Base-by-base conservation (phyloP, 306 rosid genomes). In the Trifolium subterraneum region DNA sequence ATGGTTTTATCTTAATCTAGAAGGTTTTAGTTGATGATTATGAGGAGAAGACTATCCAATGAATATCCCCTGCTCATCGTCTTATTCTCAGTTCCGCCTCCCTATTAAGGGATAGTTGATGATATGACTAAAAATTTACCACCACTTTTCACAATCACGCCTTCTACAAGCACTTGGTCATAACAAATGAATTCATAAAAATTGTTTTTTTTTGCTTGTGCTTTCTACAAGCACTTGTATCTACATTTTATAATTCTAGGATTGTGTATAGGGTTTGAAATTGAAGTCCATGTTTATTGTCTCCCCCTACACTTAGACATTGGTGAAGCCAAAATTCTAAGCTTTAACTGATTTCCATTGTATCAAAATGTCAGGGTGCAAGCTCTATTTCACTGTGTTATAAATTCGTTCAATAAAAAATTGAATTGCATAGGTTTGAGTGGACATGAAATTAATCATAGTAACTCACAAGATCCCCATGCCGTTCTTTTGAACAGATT, bases 401-500 rank as follows among this genome's bases (percentile, higher is more conserved):
- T 70, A 3, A 27, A 65, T n/a, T 41, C 56, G 79, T 80, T 48
- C 18, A 31, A 18, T 80, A 33, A n/a, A 55, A 55, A 15, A 62
- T 33, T 55, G 71, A 23, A n/a, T 69, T 35, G 44, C 80, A 52
- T 62, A 14, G n/a, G 44, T 68, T 60, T 68, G 72, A 77, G 29
- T n/a, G 29, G 22, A 62, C 44, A 41, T 38, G 69, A 31, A 67
- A 52, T 75, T 41, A 38, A 45, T 38, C 38, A 9, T 19, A 25
- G 8, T 36, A 45, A 70, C 64, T 82, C 18, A 72, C 52, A 11
- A 36, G 16, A 44, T 12, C 4, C 51, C 10, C 3, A 15, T 18
- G 0, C 3, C 33, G 4, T 6, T 9, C 61, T 45, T 64, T 16
- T 20, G 3, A 31, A 76, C 87, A 90, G 99, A 70, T 69, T 58